Evolutionary conservation across 257 asterid species (phyloP), one percentile per base, ranked within the genome.

Genomic region (Asclepias syriaca): DNA sequence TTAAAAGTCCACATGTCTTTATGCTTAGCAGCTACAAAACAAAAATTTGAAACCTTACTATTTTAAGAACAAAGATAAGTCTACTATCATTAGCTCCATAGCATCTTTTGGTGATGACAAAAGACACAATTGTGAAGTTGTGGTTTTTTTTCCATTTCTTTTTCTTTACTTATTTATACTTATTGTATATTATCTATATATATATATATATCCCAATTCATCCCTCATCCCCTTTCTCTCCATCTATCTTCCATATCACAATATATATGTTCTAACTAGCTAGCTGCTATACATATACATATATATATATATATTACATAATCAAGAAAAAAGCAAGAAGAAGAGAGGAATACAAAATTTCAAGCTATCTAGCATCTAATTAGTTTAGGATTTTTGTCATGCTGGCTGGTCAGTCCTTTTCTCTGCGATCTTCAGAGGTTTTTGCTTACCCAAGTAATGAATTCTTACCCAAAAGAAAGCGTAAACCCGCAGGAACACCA

Each of bases 401-500:
- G 83, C 56, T 78, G 55, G 68, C 78, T 45, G 72, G 68, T 65
- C 77, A 74, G 37, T 67, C 86, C 68, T 79, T 82, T 73, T 75
- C 77, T 48, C 72, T 77, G 49, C 78, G 79, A 67, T 72, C 77
- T 64, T 78, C 84, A 65, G 80, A 77, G 37, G 70, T 54, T 49
- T 74, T 82, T 56, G 46, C 80, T 34, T 66, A 60, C 50, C 74
- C 76, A 61, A 74, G 43, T n/a, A 75, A 78, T 78, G 83, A 71
- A 8, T 74, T 68, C 10, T 63, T 69, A 34, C 43, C 68, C 2
- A 82, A 82, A 65, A 79, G 78, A 71, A 82, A 79, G 68, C 58
- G 86, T 74, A 79, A 75, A n/a, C 86, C 86, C 0, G 84, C 84
- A 13, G 86, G 86, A 63, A 82, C 86, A 40, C 86, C 86, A 77